phyloP scores from a whole-genome alignment of 2,329 filamentous ascomycete genomes.

The Colletotrichum truncatum region DNA sequence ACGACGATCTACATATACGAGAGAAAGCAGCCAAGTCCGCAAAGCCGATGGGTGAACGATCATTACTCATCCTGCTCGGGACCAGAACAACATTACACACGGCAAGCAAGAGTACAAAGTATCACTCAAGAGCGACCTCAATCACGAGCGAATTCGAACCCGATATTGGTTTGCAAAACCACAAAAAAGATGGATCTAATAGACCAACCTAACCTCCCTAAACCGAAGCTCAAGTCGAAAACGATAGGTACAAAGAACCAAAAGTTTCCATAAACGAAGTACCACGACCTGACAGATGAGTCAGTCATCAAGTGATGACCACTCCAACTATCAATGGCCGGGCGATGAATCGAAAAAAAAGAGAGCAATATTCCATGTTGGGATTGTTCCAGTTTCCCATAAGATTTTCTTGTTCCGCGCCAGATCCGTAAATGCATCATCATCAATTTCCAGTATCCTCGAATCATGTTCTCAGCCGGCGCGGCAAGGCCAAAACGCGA shows the following conservation, averaged over 20 bases:
- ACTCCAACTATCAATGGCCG: neutral
- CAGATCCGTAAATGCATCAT: slow-evolving; percentile 32
- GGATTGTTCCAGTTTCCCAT: slow-evolving; percentile 17
- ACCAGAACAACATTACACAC: neutral
- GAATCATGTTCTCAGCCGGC: slow-evolving; percentile 19
- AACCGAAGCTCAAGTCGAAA: slow-evolving; percentile 17
- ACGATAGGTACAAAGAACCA: slow-evolving; percentile 28
- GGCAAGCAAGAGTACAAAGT: neutral
- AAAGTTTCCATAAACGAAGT: slow-evolving; percentile 18
- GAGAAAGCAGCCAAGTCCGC: no score
- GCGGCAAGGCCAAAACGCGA: slow-evolving; percentile 1
- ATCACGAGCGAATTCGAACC: neutral
- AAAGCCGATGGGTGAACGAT: no score
- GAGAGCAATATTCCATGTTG: slow-evolving; percentile 26
- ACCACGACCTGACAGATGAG: neutral
- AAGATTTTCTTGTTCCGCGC: slow-evolving; percentile 19
- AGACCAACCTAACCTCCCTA: slow-evolving; percentile 22
- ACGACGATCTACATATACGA: no score
- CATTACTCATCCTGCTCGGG: neutral
- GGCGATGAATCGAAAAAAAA: slow-evolving; percentile 18
- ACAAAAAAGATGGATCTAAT: slow-evolving; percentile 7
- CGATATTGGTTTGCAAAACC: neutral
- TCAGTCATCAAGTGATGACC: neutral
- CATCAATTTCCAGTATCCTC: slow-evolving; percentile 30
- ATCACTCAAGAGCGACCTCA: neutral